Conservation (phyloP, 1,284 basidiomycete species). For the Irpex sp. region DNA sequence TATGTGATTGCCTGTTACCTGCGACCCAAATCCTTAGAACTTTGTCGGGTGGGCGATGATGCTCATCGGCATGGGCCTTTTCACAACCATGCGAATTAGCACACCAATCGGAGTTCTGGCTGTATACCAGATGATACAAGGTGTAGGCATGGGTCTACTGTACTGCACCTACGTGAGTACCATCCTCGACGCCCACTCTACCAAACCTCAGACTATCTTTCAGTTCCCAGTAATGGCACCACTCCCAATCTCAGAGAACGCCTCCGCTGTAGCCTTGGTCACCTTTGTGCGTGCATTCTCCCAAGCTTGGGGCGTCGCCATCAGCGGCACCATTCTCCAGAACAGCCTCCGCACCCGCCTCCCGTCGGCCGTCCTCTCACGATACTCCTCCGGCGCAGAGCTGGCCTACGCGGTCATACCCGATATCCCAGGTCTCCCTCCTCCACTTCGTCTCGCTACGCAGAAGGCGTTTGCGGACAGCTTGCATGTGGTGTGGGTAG, state of each 20-base stretch:
- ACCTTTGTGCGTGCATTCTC: slow-evolving; percentile 26
- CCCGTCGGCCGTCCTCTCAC: slow-evolving; percentile 20
- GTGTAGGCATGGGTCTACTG: slow-evolving; percentile 24
- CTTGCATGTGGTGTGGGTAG: not conserved
- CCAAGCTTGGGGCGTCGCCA: slow-evolving; percentile 27
- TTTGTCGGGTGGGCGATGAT: slow-evolving; percentile 21
- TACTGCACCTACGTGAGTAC: slow-evolving; percentile 15
- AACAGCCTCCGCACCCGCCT: slow-evolving; percentile 23
- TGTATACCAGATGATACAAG: slow-evolving; percentile 25
- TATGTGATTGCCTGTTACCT: no score
- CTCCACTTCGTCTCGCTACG: not conserved
- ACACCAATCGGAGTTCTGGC: slow-evolving; percentile 15
- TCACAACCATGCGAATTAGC: slow-evolving; percentile 15
- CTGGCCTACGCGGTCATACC: slow-evolving; percentile 23
- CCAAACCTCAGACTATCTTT: slow-evolving; percentile 6
- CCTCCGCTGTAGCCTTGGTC: slow-evolving; percentile 24
- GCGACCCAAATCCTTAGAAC: slow-evolving; percentile 8
- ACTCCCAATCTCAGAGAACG: slow-evolving; percentile 23
- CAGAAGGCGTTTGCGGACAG: not conserved
- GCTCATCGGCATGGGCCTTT: slow-evolving; percentile 21
- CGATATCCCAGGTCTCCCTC: not conserved
- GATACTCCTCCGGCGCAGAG: slow-evolving; percentile 17
- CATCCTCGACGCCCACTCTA: not conserved
- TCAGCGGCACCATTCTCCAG: slow-evolving; percentile 28
- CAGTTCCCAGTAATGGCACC: slow-evolving; percentile 33